Evolutionary conservation across 2,329 filamentous ascomycete genomes (phyloP).

Genomic region (Tolypocladium inflatum): DNA sequence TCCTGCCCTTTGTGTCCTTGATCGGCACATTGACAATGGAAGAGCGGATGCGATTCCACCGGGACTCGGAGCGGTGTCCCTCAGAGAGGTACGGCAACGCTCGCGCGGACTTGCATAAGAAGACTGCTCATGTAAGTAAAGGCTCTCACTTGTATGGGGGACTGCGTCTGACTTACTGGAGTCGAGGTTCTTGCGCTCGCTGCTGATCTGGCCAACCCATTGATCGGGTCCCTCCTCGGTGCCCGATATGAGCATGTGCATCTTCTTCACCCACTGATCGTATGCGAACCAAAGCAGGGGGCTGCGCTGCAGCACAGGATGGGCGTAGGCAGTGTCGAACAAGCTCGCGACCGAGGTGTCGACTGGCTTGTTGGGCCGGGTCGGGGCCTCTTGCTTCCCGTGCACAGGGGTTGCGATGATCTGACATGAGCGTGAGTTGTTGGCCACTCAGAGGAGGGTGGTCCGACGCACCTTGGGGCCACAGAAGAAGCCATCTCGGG

Average conservation of each 20-base stretch:
- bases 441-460: too few relatives aligned
- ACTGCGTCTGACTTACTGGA: constrained; percentile 14
- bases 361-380: constrained; percentile 31
- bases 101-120: constrained; percentile 32
- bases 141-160: fast-evolving
- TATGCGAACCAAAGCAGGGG: constrained; percentile 35
- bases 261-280: constrained; percentile 32
- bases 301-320: constrained; percentile 33
- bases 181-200: constrained; percentile 24
- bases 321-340: constrained; percentile 42
- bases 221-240: constrained; percentile 36
- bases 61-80: constrained; percentile 20
- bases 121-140: constrained; percentile 18
- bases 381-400: not conserved
- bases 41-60: constrained; percentile 24
- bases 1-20: constrained; percentile 24
- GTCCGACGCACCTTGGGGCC: constrained; percentile 28
- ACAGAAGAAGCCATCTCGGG: constrained; percentile 35
- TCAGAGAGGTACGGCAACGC: constrained; percentile 33
- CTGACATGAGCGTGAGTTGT: constrained; percentile 2
- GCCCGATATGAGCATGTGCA: constrained; percentile 33
- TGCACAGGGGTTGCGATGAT: constrained; percentile 15
- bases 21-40: constrained; percentile 29
- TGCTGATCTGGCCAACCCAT: constrained; percentile 34
- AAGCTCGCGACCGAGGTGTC: constrained; percentile 37